Percentiles rank a stretch among this genome's conserved stretches.
phyloP scores from a whole-genome alignment of 1,284 basidiomycete species.

The Puccinia triticina region DNA sequence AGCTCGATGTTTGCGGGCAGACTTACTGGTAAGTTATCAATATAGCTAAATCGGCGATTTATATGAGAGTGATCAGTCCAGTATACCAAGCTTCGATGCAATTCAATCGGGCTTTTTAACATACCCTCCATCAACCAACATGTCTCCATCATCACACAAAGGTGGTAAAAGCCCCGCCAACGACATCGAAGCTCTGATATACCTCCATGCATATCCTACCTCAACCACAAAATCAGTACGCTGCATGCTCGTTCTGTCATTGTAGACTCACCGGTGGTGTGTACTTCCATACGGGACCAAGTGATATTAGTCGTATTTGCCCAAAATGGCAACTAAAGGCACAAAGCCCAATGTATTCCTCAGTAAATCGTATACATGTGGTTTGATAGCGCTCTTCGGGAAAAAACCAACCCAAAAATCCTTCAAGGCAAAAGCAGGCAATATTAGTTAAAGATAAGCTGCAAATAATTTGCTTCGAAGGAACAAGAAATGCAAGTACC shows the following conservation, averaged over 20 bases:
- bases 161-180: conserved; percentile 92
- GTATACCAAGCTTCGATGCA: conserved; percentile 64
- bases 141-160: conserved; percentile 87
- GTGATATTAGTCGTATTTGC: conserved; percentile 99
- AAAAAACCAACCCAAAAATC: conserved; percentile 83
- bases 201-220: conserved; percentile 60
- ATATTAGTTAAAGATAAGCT: conserved; percentile 56
- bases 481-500: conserved; percentile 23
- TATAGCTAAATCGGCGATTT: conserved; percentile 65
- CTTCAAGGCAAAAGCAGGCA: conserved; percentile 65
- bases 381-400: not conserved
- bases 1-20: not conserved
- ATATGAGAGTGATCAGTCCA: conserved; percentile 71
- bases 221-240: conserved; percentile 64
- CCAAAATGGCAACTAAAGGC: conserved; percentile 97
- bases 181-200: conserved; percentile 92
- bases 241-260: conserved; percentile 61
- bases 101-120: conserved; percentile 39
- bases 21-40: conserved; percentile 84
- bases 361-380: not conserved
- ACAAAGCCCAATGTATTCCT: conserved; percentile 16
- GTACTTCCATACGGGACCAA: conserved; percentile 93
- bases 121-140: conserved; percentile 60
- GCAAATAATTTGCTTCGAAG: not conserved
- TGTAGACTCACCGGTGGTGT: conserved; percentile 80